A percentile compares a stretch with the other conserved stretches of the same genome.
These are phyloP conservation scores for Fusarium caatingaense DNA, from an alignment of 2,329 filamentous ascomycete species.

Conservation along the genomic window DNA sequence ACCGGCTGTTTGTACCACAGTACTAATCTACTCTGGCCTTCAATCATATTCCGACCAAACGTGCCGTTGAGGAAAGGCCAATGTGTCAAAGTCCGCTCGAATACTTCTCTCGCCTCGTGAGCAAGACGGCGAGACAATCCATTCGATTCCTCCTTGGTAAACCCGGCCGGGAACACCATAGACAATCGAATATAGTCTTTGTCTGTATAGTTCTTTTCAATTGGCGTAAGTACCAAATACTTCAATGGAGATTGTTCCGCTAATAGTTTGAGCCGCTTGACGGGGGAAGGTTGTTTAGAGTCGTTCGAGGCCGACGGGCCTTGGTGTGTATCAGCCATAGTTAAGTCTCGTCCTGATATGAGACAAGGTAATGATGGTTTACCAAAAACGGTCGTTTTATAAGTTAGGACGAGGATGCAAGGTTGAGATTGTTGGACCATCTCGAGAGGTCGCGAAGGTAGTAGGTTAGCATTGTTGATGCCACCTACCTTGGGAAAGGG, in stretches of 20 bases:
- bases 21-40: neutral
- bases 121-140: neutral
- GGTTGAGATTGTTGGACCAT: neutral
- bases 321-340: neutral
- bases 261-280: neutral
- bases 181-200: constrained; percentile 34
- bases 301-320: neutral
- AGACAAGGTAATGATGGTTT: neutral
- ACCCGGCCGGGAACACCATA: constrained; percentile 10
- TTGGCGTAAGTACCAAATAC: constrained; percentile 24
- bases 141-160: neutral
- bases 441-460: neutral
- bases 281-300: neutral
- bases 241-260: neutral
- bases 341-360: neutral
- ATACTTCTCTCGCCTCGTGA: neutral
- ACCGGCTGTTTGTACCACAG: constrained; percentile 18
- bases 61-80: constrained; percentile 35
- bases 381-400: neutral
- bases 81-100: constrained; percentile 15
- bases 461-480: neutral
- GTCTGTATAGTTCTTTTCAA: constrained; percentile 27
- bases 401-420: neutral
- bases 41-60: constrained; percentile 2
- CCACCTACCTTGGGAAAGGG: neutral